Evolutionary conservation across 139 green algal species (phyloP), one percentile per base, ranked within the genome.

Genomic region (Asterochloris sp.): DNA sequence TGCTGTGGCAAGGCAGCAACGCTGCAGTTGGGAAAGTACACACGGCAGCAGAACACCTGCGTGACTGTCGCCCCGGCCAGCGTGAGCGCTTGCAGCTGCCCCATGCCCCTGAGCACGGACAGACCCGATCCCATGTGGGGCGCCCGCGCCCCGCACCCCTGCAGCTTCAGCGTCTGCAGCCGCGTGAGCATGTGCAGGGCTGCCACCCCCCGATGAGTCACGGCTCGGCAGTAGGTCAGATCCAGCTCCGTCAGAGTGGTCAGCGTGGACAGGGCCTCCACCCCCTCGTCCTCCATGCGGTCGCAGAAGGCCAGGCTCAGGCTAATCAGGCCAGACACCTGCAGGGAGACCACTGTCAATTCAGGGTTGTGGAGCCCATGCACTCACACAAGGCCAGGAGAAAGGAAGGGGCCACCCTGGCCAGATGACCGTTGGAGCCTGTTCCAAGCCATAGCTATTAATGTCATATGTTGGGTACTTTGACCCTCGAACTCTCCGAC

Each of bases 251-350:
- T 74, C 26, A 81, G 62, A 19, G 17, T 73, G 26, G 26, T 81
- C 26, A 81, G 12, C 11, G 14, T 63, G n/a, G 77, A 27, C 16
- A 81, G 26, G n/a, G 77, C 77, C 13, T 74, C 61, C 27, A 81
- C 77, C 61, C 77, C 62, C 71, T 63, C 62, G 11, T 81, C 77
- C 26, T 62, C n/a, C 27, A 81, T 28, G n/a, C 27, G 24, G 17
- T 29, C 71, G 77, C 77, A 81, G 75, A 79, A 79, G 54, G 75
- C 75, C 38, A 81, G 62, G 26, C 73, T 81, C 26, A 81, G 62
- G 62, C 62, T 73, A 8, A 62, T 81, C 77, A 81, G 47, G 54
- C 54, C 12, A 4, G 75, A 29, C 17, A 61, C 75, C 75, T 79
- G 60, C 75, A 71, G 21, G 17, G 17, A 9, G 9, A 2, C 4